phyloP scores from a whole-genome alignment of 2,329 filamentous ascomycete species.

The Diaporthe sp. region DNA sequence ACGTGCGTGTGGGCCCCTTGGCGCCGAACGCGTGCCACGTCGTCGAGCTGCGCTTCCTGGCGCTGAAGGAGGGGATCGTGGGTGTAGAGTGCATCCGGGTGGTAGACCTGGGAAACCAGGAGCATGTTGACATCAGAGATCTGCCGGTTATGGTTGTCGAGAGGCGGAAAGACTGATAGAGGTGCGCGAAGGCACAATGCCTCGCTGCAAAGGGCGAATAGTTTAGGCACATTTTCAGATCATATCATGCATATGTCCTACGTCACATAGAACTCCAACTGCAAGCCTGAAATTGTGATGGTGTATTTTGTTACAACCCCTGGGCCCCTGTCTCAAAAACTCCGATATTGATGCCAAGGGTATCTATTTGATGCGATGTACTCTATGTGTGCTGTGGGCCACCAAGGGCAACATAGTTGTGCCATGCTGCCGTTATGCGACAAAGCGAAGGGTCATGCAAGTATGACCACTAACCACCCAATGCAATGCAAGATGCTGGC shows the following conservation, averaged over 20 bases:
- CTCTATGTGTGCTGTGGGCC: constrained; percentile 26
- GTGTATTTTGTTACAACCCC: background rate
- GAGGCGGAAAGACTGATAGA: constrained; percentile 40
- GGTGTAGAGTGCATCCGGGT: constrained; percentile 80
- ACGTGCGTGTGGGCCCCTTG: constrained; percentile 80
- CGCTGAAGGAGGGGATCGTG: constrained; percentile 75
- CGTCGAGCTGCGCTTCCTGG: constrained; percentile 79
- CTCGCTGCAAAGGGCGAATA: background rate
- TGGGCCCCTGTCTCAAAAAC: too few species aligned
- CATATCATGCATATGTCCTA: background rate
- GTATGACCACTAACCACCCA: background rate
- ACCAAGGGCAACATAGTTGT: background rate
- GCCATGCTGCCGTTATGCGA: background rate
- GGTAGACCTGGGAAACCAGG: constrained; percentile 79
- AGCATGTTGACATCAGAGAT: constrained; percentile 83
- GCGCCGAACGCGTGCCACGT: constrained; percentile 81
- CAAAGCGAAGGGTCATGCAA: background rate
- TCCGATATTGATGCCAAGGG: background rate
- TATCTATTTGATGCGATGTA: constrained; percentile 34
- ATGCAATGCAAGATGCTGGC: constrained; percentile 1
- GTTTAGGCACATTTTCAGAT: background rate
- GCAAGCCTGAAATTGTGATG: background rate
- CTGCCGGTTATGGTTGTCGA: constrained; percentile 77
- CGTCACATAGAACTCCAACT: background rate
- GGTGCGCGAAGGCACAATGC: background rate